A percentile compares a stretch with the other conserved stretches of the same genome.
phyloP scores from a whole-genome alignment of 192 early-diverging fungal species.

The Chytriomyces confervae region DNA sequence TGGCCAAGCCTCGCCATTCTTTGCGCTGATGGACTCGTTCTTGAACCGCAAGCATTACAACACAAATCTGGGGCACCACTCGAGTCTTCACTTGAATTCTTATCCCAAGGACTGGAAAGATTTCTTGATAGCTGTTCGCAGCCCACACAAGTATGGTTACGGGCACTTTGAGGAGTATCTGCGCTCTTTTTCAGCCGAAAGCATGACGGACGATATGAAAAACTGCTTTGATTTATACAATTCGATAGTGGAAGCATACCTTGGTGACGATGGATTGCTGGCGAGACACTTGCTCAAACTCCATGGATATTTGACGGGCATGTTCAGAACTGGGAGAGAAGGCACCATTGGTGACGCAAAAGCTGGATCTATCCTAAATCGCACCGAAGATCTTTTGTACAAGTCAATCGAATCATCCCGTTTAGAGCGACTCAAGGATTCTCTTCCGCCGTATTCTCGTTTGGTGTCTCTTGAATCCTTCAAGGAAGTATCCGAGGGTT shows the following conservation, averaged over 20 bases:
- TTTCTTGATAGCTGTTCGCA: background rate
- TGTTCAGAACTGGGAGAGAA: background rate
- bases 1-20: too few relatives aligned
- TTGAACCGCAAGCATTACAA: slow-evolving; percentile 1
- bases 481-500: background rate
- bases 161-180: background rate
- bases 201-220: background rate
- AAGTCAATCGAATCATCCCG: background rate
- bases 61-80: background rate
- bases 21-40: background rate
- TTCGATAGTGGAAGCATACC: background rate
- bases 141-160: background rate
- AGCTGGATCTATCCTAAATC: background rate
- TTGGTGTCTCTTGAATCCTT: background rate
- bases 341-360: slow-evolving; percentile 1
- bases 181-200: background rate
- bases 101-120: background rate
- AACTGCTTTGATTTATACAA: background rate
- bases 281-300: background rate
- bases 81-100: background rate
- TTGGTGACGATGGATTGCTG: background rate
- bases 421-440: background rate
- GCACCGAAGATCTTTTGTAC: slow-evolving; percentile 1
- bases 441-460: background rate
- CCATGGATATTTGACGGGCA: background rate